Evolutionary conservation across 306 rosid species (phyloP).

Genomic region (Trifolium fragiferum): DNA sequence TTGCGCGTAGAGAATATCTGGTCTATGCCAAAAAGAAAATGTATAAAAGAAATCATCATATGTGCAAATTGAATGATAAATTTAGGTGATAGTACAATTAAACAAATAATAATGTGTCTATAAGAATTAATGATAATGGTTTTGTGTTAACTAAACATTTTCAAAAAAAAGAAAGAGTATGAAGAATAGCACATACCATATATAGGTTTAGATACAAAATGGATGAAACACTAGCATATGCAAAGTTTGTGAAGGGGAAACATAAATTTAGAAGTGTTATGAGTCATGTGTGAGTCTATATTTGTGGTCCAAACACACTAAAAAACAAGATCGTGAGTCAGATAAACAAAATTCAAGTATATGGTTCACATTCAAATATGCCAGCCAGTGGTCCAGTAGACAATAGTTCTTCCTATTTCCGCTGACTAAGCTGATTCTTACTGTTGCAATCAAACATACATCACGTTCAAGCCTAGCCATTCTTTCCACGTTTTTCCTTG

Average conservation of each 20-base stretch:
- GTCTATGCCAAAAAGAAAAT: no score
- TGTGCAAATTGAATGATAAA: no score
- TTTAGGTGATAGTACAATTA: no score
- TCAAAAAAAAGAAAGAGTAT: no score
- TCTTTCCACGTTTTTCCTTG: conserved; percentile 26
- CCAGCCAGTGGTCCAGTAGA: conserved; percentile 31
- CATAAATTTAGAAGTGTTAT: conserved; percentile 21
- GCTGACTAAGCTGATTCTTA: conserved; percentile 28
- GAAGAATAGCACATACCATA: neutral
- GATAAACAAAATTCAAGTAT: conserved; percentile 24
- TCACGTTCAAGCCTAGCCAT: conserved; percentile 20
- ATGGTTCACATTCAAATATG: conserved; percentile 10
- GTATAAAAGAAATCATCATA: no score
- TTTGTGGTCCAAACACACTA: conserved; percentile 44
- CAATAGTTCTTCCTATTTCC: conserved; percentile 11
- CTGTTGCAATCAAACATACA: conserved; percentile 25
- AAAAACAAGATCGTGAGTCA: conserved; percentile 25
- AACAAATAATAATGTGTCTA: no score
- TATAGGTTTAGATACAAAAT: neutral
- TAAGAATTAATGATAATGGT: neutral
- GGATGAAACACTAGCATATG: conserved; percentile 18
- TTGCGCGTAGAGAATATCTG: no score
- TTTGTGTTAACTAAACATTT: neutral
- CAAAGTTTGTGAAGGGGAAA: conserved; percentile 32
- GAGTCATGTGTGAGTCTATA: conserved; percentile 26